These are phyloP conservation scores for Ceratocystis lukuohia DNA, from an alignment of 2,329 filamentous ascomycete genomes.

Conservation along the genomic window DNA sequence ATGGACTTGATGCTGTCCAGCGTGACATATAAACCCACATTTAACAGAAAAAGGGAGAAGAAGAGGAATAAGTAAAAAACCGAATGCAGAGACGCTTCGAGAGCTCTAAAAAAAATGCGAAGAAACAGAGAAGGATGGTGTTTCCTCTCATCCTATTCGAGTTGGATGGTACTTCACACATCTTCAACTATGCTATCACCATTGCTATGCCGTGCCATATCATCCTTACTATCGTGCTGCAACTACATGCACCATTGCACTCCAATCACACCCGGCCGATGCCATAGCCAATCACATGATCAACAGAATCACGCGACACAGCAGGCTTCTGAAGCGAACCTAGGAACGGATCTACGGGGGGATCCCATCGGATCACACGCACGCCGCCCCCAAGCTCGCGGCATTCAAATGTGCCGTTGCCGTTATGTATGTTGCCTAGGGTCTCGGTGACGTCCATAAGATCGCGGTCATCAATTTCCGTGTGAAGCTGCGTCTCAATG, in stretches of 20 bases:
- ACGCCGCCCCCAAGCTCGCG: slow-evolving; percentile 34
- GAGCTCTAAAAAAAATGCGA: neutral
- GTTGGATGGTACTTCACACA: neutral
- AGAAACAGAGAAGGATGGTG: neutral
- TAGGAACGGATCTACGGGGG: slow-evolving; percentile 3
- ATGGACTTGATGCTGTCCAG: too few relatives aligned
- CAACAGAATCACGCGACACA: slow-evolving; percentile 4
- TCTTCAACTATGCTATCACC: neutral
- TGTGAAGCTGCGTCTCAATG: slow-evolving; percentile 42
- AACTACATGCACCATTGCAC: neutral
- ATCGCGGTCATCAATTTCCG: slow-evolving; percentile 40
- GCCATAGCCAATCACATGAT: slow-evolving; percentile 9
- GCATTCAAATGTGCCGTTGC: slow-evolving; percentile 75
- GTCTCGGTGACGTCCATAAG: slow-evolving; percentile 80
- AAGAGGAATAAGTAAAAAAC: slow-evolving; percentile 3
- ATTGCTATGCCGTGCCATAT: too few relatives aligned
- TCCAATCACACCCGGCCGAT: slow-evolving; percentile 7
- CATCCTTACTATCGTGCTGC: neutral
- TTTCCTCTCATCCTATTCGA: too few relatives aligned
- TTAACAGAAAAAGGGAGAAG: neutral
- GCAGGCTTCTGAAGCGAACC: slow-evolving; percentile 2
- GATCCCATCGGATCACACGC: slow-evolving; percentile 37
- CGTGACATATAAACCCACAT: neutral
- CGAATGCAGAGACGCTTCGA: neutral
- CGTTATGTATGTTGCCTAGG: slow-evolving; percentile 72